Conservation (phyloP, 2,329 filamentous ascomycete genomes). For the Cytospora piceae region DNA sequence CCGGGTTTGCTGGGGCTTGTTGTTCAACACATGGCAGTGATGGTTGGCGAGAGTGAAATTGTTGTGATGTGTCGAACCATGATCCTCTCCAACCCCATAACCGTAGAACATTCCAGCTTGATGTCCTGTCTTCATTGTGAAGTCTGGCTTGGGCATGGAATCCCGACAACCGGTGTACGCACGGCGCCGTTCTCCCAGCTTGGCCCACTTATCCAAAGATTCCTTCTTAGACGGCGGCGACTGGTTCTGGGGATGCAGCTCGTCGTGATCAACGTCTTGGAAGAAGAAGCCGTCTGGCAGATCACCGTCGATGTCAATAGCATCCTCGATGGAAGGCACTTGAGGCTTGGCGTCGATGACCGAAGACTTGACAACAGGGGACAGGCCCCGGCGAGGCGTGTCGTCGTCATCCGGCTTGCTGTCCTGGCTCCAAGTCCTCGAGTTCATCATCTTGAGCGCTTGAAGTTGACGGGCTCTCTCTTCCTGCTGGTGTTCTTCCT, state of each 20-base stretch:
- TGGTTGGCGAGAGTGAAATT: slow-evolving; percentile 30
- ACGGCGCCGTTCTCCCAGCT: slow-evolving; percentile 81
- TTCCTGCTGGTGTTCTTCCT: slow-evolving; percentile 72
- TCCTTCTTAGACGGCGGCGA: slow-evolving; percentile 69
- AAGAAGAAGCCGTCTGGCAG: slow-evolving; percentile 73
- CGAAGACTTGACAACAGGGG: slow-evolving; percentile 47
- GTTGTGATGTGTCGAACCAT: slow-evolving; percentile 38
- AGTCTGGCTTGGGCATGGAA: slow-evolving; percentile 49
- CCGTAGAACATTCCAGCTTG: slow-evolving; percentile 46
- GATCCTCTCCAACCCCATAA: slow-evolving; percentile 53
- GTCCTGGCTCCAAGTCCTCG: slow-evolving; percentile 79
- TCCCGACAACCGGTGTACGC: slow-evolving; percentile 59
- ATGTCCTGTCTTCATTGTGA: slow-evolving; percentile 50
- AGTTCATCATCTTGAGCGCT: slow-evolving; percentile 68
- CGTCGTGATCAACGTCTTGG: slow-evolving; percentile 60
- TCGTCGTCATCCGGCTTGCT: slow-evolving; percentile 58
- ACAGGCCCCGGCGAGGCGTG: slow-evolving; percentile 48
- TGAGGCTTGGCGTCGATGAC: slow-evolving; percentile 44
- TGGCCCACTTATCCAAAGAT: slow-evolving; percentile 82
- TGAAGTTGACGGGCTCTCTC: slow-evolving; percentile 63
- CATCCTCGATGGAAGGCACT: slow-evolving; percentile 42
- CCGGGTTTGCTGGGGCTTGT: slow-evolving; percentile 43
- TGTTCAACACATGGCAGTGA: slow-evolving; percentile 39
- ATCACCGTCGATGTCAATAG: slow-evolving; percentile 64
- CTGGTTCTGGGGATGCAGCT: slow-evolving; percentile 48